Base-by-base conservation (phyloP, 164 flowering plant species). In the Liquidambar formosana region DNA sequence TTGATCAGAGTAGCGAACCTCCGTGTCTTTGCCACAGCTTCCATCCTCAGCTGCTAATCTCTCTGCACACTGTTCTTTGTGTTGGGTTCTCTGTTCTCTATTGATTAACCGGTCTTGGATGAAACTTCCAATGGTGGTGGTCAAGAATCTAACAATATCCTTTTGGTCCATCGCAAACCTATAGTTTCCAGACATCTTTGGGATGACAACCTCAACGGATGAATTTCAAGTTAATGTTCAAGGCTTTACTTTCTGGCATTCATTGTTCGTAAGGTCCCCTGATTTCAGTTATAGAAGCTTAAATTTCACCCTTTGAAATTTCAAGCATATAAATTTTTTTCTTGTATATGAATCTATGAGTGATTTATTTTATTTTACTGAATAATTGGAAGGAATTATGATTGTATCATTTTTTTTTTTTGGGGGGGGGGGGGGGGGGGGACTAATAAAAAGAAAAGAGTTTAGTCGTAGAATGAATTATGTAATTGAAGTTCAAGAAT, bases 31-130 rank as follows among this genome's bases (percentile, higher is more conserved):
- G 44, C 61, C 79, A 10, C 51, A 25, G 65, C 77, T 73, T 19
- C 75, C 86, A 66, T 80, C 87, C 66, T 85, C 91, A 3, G 96
- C 91, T 44, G 93, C 89, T 76, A 88, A 77, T 67, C 96, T 81
- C 80, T 90, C 96, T 8, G 90, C 92, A 77, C 96, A 88, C 57
- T 83, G 91, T 52, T 90, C 96, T 66, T 88, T 90, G 68, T 90
- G 96, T 61, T 64, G 87, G 56, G 68, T 69, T 66, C 96, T 75
- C 59, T 75, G 75, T 19, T 87, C 87, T 69, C 74, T 83, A 67
- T 84, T 75, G 52, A 85, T 78, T 74, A 90, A 71, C 25, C 84
- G 75, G 57, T 85, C 93, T 76, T 84, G 90, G 25, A 68, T 76
- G 73, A 84, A 85, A 70, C 86, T 83, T 64, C 85, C 89, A 0